phyloP scores from a whole-genome alignment of 2,329 filamentous ascomycete species.

The Fusarium udum region DNA sequence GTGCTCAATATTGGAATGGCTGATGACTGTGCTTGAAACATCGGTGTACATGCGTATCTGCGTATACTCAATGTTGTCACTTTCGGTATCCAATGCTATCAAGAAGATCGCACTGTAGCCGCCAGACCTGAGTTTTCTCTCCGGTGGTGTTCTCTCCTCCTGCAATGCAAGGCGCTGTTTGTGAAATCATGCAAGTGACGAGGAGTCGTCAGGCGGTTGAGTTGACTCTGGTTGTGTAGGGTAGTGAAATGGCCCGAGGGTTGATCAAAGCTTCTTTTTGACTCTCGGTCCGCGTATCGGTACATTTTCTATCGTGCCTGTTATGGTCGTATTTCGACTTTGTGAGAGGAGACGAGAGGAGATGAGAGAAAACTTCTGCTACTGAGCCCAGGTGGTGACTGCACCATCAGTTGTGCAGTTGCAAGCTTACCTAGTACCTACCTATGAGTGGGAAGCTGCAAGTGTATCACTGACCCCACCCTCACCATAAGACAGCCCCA shows the following conservation, averaged over 20 bases:
- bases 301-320: background rate
- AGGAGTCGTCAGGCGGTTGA: background rate
- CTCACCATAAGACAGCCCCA: background rate
- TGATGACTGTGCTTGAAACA: constrained; percentile 24
- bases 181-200: background rate
- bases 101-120: background rate
- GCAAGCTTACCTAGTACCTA: background rate
- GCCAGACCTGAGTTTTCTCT: background rate
- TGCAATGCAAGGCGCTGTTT: constrained; percentile 6
- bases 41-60: constrained; percentile 36
- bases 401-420: background rate
- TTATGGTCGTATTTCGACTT: background rate
- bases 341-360: background rate
- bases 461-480: background rate
- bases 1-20: constrained; percentile 2
- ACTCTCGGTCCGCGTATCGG: background rate
- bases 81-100: constrained; percentile 14
- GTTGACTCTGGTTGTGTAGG: constrained; percentile 3
- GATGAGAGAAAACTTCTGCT: background rate
- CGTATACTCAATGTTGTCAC: constrained; percentile 17
- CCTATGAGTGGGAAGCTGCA: background rate
- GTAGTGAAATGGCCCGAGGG: background rate
- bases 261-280: background rate
- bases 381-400: background rate
- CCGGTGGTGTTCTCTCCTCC: background rate